Evolutionary conservation across 129 eudicot genomes (phyloP), one percentile per base, ranked within the genome.

Genomic region (Lonicera japonica): DNA sequence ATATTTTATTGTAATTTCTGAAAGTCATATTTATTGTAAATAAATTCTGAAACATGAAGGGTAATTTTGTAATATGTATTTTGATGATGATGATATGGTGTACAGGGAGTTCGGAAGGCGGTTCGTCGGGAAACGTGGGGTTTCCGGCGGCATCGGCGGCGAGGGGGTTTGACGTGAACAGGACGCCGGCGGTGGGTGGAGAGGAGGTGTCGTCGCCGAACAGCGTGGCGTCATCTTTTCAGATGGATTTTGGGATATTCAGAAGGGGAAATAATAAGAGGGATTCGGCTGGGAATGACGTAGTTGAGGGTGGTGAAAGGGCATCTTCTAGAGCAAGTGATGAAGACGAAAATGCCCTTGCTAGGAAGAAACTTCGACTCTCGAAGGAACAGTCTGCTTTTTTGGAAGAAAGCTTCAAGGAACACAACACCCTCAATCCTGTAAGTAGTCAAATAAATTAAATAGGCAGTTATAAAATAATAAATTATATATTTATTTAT

Each of bases 361-460:
- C 78, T 0, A 61, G 91, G 21, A 87, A 83, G 60, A 87, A 87
- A 40, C 71, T 87, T 29, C 71, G 95, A 60, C 59, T 87, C 5
- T 78, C 95, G 0, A 87, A 87, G 65, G 86, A 83, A 58, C 95
- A 87, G 47, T 87, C 95, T 25, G 95, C 95, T 65, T 87, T 62
- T 76, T 86, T 87, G 25, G 95, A 87, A 83, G 91, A 83, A 66
- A 87, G 82, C 66, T 87, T 83, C 57, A 87, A 83, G 51, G 95
- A 87, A 79, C 95, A 83, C 69, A 70, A 59, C 61, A 83, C 88
- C 45, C 85, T 87, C 19, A 80, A 87, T 81, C 95, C 91, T 6
- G 95, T 87, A 56, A 73, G 88, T 70, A 46, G n/a, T n/a, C n/a
- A n/a, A n/a, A n/a, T n/a, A n/a, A n/a, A n/a, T n/a, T n/a, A n/a